A percentile compares a stretch with the other conserved stretches of the same genome.
These are phyloP conservation scores for Gelatoporia subvermispora DNA, from an alignment of 768 basidiomycete species.

Conservation along the genomic window DNA sequence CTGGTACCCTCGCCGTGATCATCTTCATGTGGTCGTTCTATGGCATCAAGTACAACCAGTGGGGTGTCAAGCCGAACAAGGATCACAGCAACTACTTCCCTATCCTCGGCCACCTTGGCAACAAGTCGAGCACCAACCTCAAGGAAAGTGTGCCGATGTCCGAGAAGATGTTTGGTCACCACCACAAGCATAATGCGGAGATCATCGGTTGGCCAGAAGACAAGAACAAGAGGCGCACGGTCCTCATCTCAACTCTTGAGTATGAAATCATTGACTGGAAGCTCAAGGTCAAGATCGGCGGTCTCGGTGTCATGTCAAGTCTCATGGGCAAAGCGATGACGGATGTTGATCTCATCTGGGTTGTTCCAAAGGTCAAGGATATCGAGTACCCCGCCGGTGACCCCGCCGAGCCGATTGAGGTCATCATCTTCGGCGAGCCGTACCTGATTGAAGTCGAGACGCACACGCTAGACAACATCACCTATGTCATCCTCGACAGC, in stretches of 20 bases:
- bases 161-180: slow-evolving; percentile 63
- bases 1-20: slow-evolving; percentile 74
- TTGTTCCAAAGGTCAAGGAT: slow-evolving; percentile 92
- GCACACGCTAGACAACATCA: slow-evolving; percentile 91
- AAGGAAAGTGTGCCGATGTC: slow-evolving; percentile 59
- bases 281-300: slow-evolving; percentile 96
- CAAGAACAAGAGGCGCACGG: slow-evolving; percentile 85
- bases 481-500: slow-evolving; percentile 88
- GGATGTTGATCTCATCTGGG: slow-evolving; percentile 92
- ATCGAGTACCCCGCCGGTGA: slow-evolving; percentile 90
- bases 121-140: slow-evolving; percentile 66
- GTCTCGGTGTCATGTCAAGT: slow-evolving; percentile 95
- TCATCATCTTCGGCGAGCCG: slow-evolving; percentile 92
- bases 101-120: slow-evolving; percentile 62
- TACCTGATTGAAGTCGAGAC: slow-evolving; percentile 96
- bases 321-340: slow-evolving; percentile 99
- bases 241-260: slow-evolving; percentile 88
- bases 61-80: slow-evolving; percentile 76
- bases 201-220: slow-evolving; percentile 97
- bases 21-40: slow-evolving; percentile 97
- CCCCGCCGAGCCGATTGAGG: slow-evolving; percentile 89
- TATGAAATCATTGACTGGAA: slow-evolving; percentile 99
- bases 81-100: slow-evolving; percentile 80
- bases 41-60: slow-evolving; percentile 91
- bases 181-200: slow-evolving; percentile 57